Evolutionary conservation across 1,284 basidiomycete species (phyloP).

Genomic region (Vanrija sp.): DNA sequence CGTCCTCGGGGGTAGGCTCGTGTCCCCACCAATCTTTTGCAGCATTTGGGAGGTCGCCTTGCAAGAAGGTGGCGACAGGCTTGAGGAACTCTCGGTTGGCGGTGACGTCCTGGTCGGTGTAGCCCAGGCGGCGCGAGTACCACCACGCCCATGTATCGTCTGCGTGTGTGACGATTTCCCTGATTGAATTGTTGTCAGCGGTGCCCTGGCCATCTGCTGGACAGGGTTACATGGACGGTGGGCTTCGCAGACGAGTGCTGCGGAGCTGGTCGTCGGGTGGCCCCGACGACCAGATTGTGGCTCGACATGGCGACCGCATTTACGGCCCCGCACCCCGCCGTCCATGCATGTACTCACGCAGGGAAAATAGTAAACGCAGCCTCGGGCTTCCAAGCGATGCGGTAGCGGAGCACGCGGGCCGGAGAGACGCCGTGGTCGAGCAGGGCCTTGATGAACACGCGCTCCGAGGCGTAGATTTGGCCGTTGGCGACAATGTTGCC

Average conservation of each 20-base stretch:
- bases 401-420: slow-evolving; percentile 18
- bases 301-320: background rate
- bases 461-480: slow-evolving; percentile 22
- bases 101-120: slow-evolving; percentile 8
- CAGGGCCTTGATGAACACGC: slow-evolving; percentile 16
- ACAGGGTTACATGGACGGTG: too few relatives aligned
- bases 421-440: slow-evolving; percentile 15
- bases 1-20: background rate
- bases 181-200: background rate
- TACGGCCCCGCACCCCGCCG: background rate
- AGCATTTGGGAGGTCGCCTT: slow-evolving; percentile 10
- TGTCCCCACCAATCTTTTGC: slow-evolving; percentile 20
- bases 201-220: background rate
- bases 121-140: slow-evolving; percentile 20
- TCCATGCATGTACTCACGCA: too few relatives aligned
- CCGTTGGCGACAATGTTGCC: slow-evolving; percentile 25
- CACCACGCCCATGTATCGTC: slow-evolving; percentile 27
- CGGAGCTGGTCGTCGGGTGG: too few relatives aligned
- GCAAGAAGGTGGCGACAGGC: slow-evolving; percentile 17
- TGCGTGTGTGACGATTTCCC: slow-evolving; percentile 18
- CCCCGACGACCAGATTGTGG: too few relatives aligned
- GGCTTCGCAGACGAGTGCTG: background rate
- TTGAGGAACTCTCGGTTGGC: slow-evolving; percentile 14
- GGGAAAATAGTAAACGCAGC: background rate
- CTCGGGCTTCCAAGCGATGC: slow-evolving; percentile 16